Base-by-base conservation (phyloP, 768 basidiomycete species). In the Boletellus ananas region DNA sequence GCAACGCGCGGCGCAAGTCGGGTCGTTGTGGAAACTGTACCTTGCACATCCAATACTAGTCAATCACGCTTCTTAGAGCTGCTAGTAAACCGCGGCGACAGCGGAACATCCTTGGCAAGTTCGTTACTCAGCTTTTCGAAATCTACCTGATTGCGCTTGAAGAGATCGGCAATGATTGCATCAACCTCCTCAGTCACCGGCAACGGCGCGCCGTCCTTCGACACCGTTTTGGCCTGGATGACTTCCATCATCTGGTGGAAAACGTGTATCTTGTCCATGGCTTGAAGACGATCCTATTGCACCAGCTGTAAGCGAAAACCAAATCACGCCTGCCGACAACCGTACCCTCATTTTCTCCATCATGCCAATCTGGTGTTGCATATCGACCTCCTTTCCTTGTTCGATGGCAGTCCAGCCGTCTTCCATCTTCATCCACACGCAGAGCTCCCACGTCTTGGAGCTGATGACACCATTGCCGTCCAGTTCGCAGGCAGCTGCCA, bases 161-260 rank as follows among this genome's bases (percentile, higher is more conserved):
- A 67, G 29, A 67, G 65, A 39, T 65, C 65, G 20, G 68, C 63
- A 25, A 67, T 54, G 36, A 69, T 65, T 18, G 50, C 49, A 48
- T 67, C 63, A 5, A 63, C 67, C 20, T 67, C 65, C n/a, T 61
- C 65, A 0, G 65, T 58, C 18, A 69, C 58, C 20, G 61, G 54
- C 3, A 65, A 38, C 1, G 59, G 49, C 37, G 20, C 39, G 23
- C 66, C 63, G 4, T 60, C 58, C 34, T 54, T 55, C 1, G 66
- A 42, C 42, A 69, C 18, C 6, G 67, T 67, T 33, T 69, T 67
- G 35, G 59, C 54, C 48, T 64, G 67, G 4, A 67, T 60, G 31
- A 66, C 66, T 35, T 67, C 67, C 58, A 69, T 68, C 58, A 67
- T 58, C 41, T 67, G 68, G 17, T 50, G 23, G 45, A 67, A 67